phyloP scores from a whole-genome alignment of 2,329 filamentous ascomycete species.

The Epichloe bromicola region DNA sequence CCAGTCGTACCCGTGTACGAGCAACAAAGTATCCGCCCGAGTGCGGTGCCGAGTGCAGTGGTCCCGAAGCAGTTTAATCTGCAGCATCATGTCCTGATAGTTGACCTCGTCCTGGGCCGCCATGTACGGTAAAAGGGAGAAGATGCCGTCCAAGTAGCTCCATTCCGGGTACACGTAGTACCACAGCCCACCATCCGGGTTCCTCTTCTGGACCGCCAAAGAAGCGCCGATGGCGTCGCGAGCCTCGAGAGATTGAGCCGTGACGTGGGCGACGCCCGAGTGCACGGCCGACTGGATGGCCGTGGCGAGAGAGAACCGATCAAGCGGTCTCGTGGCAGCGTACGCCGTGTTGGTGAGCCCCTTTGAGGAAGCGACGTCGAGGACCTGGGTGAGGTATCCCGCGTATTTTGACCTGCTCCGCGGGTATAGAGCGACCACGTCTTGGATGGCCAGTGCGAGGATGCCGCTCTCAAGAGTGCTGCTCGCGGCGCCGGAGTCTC shows the following conservation, averaged over 20 bases:
- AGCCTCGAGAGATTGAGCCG: slow-evolving; percentile 2
- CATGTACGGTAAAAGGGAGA: slow-evolving; percentile 31
- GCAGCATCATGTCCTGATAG: slow-evolving; percentile 11
- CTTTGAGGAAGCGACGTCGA: slow-evolving; percentile 7
- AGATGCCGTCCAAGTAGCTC: slow-evolving; percentile 42
- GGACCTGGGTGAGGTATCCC: slow-evolving; percentile 7
- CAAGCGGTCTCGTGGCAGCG: slow-evolving; percentile 9
- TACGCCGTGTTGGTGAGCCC: slow-evolving; percentile 6
- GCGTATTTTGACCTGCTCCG: slow-evolving; percentile 2
- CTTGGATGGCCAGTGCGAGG: slow-evolving; percentile 10
- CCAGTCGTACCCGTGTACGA: slow-evolving; percentile 41
- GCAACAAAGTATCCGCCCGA: neutral
- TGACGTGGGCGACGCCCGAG: slow-evolving; percentile 1
- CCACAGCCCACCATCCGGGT: slow-evolving; percentile 22
- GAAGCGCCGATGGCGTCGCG: slow-evolving; percentile 10
- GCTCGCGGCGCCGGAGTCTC: slow-evolving; percentile 10
- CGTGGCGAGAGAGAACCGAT: slow-evolving; percentile 13
- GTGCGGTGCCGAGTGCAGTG: slow-evolving; percentile 6
- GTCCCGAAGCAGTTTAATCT: slow-evolving; percentile 9
- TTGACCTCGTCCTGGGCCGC: slow-evolving; percentile 7
- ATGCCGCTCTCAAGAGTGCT: slow-evolving; percentile 14
- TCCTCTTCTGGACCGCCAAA: slow-evolving; percentile 14
- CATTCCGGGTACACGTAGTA: slow-evolving; percentile 33
- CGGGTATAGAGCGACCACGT: slow-evolving; percentile 8
- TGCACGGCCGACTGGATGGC: slow-evolving; percentile 7